Evolutionary conservation across 2,329 filamentous ascomycete genomes (phyloP).

Genomic region (Cladobotryum protrusum): DNA sequence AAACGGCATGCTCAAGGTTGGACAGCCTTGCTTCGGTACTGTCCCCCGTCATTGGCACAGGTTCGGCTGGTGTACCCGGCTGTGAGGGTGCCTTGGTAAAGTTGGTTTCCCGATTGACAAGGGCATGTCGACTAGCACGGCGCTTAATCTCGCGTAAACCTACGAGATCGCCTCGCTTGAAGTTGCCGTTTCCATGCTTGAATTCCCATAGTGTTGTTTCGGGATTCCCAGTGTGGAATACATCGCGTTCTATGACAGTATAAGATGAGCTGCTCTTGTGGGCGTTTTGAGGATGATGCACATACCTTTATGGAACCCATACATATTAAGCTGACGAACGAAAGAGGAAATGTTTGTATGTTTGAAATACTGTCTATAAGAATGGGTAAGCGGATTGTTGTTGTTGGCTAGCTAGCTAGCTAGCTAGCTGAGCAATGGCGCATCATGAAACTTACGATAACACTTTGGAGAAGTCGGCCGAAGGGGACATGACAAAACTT

Average conservation of each 20-base stretch:
- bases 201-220: slow-evolving; percentile 98
- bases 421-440: no score
- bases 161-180: slow-evolving; percentile 88
- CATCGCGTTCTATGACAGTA: slow-evolving; percentile 74
- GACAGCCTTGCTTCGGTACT: slow-evolving; percentile 68
- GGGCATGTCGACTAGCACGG: slow-evolving; percentile 81
- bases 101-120: slow-evolving; percentile 89
- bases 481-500: slow-evolving; percentile 98
- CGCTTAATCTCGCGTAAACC: slow-evolving; percentile 93
- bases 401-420: slow-evolving; percentile 3
- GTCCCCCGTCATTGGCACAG: slow-evolving; percentile 65
- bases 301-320: slow-evolving; percentile 96
- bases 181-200: slow-evolving; percentile 94
- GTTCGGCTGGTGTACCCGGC: slow-evolving; percentile 77
- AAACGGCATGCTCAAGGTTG: slow-evolving; percentile 73
- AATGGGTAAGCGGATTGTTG: slow-evolving; percentile 4
- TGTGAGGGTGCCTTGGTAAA: slow-evolving; percentile 73
- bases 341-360: slow-evolving; percentile 99
- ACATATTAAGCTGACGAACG: slow-evolving; percentile 97
- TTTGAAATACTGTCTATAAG: slow-evolving; percentile 90
- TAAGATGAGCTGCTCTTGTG: background rate
- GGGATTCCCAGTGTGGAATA: slow-evolving; percentile 90
- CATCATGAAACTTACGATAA: slow-evolving; percentile 66
- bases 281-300: background rate
- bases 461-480: slow-evolving; percentile 95